Evolutionary conservation across 1,284 basidiomycete genomes (phyloP).

Genomic region (Wolfiporia cocos): DNA sequence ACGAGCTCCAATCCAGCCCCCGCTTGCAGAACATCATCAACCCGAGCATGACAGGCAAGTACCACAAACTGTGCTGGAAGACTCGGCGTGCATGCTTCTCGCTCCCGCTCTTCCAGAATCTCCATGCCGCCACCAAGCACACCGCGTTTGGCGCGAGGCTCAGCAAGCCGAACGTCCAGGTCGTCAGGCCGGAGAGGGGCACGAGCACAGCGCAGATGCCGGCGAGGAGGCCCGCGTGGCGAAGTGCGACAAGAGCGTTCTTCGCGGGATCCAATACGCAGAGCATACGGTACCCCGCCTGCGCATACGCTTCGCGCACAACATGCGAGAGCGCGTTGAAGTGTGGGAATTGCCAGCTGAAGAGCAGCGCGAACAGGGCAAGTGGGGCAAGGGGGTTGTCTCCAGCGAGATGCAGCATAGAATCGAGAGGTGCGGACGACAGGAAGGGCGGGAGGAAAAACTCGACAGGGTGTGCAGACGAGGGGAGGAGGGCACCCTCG

Average conservation of each 20-base stretch:
- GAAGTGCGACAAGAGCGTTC: conserved; percentile 83
- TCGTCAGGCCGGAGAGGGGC: conserved; percentile 85
- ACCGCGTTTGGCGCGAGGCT: conserved; percentile 74
- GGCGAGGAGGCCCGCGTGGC: conserved; percentile 79
- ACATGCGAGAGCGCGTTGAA: conserved; percentile 94
- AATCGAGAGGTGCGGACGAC: conserved; percentile 33
- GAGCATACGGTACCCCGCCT: conserved; percentile 94
- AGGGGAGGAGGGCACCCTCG: conserved; percentile 74
- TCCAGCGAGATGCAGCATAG: conserved; percentile 40
- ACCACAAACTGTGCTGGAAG: conserved; percentile 87
- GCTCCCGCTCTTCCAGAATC: conserved; percentile 69
- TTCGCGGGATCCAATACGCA: conserved; percentile 74
- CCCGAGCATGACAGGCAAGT: conserved; percentile 85
- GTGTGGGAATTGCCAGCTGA: conserved; percentile 99
- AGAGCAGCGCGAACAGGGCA: conserved; percentile 78
- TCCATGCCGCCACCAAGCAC: conserved; percentile 65
- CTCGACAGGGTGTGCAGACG: conserved; percentile 48
- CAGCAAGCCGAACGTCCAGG: conserved; percentile 81
- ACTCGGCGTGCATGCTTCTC: conserved; percentile 78
- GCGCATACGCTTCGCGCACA: conserved; percentile 85
- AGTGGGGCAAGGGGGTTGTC: conserved; percentile 77
- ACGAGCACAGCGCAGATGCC: conserved; percentile 78
- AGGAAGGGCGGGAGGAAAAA: conserved; percentile 52
- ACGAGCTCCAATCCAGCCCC: conserved; percentile 67
- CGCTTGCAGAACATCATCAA: conserved; percentile 95